Percentiles rank a stretch among this genome's conserved stretches.
Evolutionary conservation across 768 basidiomycete genomes (phyloP).

Genomic region (Termitomyces sp.): DNA sequence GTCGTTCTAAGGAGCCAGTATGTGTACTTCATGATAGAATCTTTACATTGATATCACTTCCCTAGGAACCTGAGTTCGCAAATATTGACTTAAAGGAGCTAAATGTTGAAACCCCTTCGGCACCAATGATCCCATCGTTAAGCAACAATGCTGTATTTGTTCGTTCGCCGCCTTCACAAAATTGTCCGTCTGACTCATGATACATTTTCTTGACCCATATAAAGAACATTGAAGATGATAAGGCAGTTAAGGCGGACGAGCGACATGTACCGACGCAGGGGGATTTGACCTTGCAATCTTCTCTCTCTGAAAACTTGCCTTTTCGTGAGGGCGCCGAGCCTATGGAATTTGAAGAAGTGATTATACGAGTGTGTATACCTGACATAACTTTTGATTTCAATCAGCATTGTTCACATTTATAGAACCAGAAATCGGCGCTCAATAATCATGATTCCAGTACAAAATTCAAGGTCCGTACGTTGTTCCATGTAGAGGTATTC

Average conservation of each 20-base stretch:
- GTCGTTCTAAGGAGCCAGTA: background rate
- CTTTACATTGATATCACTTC: background rate
- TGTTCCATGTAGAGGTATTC: constrained; percentile 1
- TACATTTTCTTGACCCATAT: too few relatives aligned
- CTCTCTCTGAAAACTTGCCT: background rate
- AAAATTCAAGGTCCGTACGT: background rate
- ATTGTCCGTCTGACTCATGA: background rate
- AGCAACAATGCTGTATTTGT: background rate
- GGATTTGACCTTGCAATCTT: background rate
- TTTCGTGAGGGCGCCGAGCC: background rate
- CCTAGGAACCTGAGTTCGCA: background rate
- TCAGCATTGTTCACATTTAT: background rate
- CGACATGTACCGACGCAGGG: background rate
- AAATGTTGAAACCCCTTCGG: background rate
- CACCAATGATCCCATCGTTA: background rate
- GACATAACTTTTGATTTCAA: background rate
- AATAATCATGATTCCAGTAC: background rate
- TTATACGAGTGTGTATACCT: background rate
- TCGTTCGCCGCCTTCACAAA: background rate
- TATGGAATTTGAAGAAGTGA: background rate
- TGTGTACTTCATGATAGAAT: too few relatives aligned
- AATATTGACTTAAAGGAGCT: background rate
- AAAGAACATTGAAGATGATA: background rate
- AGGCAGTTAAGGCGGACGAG: background rate
- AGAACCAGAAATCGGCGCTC: background rate